Evolutionary conservation across 2,329 filamentous ascomycete genomes (phyloP).

Genomic region (Fusarium dimerum): DNA sequence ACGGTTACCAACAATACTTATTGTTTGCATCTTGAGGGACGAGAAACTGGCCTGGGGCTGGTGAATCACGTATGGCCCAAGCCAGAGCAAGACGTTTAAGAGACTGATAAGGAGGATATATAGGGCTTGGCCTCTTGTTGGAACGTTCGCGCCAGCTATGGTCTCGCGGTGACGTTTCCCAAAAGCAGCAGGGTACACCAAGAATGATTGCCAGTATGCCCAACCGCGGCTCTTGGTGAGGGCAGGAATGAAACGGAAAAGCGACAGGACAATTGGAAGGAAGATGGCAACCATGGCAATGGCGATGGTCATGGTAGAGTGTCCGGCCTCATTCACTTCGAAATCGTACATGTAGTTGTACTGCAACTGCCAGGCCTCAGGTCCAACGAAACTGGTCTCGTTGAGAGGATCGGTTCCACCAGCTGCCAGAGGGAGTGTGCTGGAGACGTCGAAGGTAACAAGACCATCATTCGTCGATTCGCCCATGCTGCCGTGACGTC

Average conservation of each 20-base stretch:
- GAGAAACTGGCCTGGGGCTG: constrained; percentile 31
- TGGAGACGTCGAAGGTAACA: background rate
- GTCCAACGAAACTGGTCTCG: constrained; percentile 32
- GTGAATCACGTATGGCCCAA: constrained; percentile 32
- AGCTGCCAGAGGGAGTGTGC: constrained; percentile 25
- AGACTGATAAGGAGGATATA: constrained; percentile 36
- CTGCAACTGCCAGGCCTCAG: constrained; percentile 36
- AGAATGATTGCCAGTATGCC: constrained; percentile 31
- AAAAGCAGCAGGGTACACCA: constrained; percentile 34
- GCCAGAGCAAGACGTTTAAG: constrained; percentile 36
- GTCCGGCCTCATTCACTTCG: constrained; percentile 44
- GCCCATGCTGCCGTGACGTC: constrained; percentile 14
- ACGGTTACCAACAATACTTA: constrained; percentile 39
- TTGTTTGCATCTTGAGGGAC: constrained; percentile 25
- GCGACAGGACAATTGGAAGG: constrained; percentile 33
- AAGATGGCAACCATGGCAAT: constrained; percentile 33
- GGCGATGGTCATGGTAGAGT: constrained; percentile 24
- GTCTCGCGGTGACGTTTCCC: constrained; percentile 36
- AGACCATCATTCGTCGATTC: constrained; percentile 2
- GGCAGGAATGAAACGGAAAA: constrained; percentile 37
- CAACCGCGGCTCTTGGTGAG: constrained; percentile 26
- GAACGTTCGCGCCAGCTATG: constrained; percentile 30
- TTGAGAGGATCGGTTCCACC: constrained; percentile 30
- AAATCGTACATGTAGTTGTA: constrained; percentile 56
- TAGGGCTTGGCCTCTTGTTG: constrained; percentile 37